Evolutionary conservation across 108 stramenopile species (phyloP), one percentile per base, ranked within the genome.

Genomic region (Mayamaea pseudoterrestris): DNA sequence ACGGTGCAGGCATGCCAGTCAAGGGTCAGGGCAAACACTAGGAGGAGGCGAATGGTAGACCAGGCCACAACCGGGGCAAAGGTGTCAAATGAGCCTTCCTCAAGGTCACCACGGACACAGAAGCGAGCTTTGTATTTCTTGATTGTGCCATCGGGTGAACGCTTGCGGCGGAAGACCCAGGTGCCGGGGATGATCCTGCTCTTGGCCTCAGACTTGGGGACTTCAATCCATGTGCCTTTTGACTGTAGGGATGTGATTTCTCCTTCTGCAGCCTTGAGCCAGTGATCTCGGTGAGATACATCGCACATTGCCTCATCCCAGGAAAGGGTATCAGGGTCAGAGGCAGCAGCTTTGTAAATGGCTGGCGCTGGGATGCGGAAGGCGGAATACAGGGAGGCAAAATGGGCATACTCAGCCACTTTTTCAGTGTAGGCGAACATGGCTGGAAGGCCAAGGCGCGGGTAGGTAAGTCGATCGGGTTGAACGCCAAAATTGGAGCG

Each of bases 1-100:
- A 44, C 31, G 2, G 12, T 11, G 3, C 9, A 3, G 3, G 50
- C 43, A 9, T 27, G 9, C 58, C 58, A 59, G 12, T 27, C 27
- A 34, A 52, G 47, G 9, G 65, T 30, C n/a, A 41, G n/a, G 5
- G 58, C 35, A 2, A 73, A 44, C 0, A 46, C 53, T 11, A 73
- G 45, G 2, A 73, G 28, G 4, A 64, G 11, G 5, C 63, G 51
- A 16, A 73, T 39, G 9, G 62, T 44, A 7, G n/a, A 36, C 71
- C 71, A 68, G 1, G 41, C 20, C 2, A 50, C 71, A 13, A 73
- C 71, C 30, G 71, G 71, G n/a, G 71, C 44, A 31, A 65, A 73
- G 2, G 62, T 68, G 13, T 68, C 53, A 9, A 21, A 21, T 16
- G 8, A 2, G 22, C 26, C 23, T 25, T 41, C n/a, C 26, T 44